phyloP scores from a whole-genome alignment of 371 early-diverging fungal species.

The Actinomucor elegans region DNA sequence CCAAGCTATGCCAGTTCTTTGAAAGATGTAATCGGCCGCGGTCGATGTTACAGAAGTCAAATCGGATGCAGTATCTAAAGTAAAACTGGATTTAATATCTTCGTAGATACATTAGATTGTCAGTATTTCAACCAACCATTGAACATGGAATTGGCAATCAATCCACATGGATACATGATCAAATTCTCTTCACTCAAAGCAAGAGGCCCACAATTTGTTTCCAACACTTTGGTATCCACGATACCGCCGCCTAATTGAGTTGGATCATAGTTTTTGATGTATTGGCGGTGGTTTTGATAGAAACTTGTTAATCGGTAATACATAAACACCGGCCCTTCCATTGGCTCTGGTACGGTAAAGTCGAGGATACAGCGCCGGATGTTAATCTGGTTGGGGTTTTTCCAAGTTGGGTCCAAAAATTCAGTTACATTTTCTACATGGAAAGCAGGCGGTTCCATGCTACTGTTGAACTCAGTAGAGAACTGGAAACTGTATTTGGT shows the following conservation, averaged over 20 bases:
- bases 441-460: conserved; percentile 34
- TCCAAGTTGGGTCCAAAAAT: conserved; percentile 33
- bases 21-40: conserved; percentile 49
- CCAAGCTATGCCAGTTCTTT: conserved; percentile 83
- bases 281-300: conserved; percentile 98
- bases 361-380: conserved; percentile 72
- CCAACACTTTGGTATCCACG: conserved; percentile 3
- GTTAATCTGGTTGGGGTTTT: conserved; percentile 40
- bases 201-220: conserved; percentile 61
- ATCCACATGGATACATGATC: conserved; percentile 92
- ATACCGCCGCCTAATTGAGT: conserved; percentile 78
- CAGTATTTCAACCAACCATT: no score
- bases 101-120: not conserved
- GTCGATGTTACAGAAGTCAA: conserved; percentile 10
- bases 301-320: conserved; percentile 97
- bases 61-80: conserved; percentile 26
- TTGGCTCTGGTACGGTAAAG: conserved; percentile 66
- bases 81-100: not conserved
- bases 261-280: conserved; percentile 88
- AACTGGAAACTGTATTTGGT: conserved; percentile 23
- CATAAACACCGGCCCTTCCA: conserved; percentile 84
- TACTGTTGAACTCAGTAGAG: conserved; percentile 8
- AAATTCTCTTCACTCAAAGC: conserved; percentile 21
- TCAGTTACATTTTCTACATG: conserved; percentile 25
- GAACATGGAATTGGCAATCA: conserved; percentile 97